Evolutionary conservation across 495 filamentous ascomycete genomes (phyloP).

Genomic region (Podospora bellae-mahoneyi): DNA sequence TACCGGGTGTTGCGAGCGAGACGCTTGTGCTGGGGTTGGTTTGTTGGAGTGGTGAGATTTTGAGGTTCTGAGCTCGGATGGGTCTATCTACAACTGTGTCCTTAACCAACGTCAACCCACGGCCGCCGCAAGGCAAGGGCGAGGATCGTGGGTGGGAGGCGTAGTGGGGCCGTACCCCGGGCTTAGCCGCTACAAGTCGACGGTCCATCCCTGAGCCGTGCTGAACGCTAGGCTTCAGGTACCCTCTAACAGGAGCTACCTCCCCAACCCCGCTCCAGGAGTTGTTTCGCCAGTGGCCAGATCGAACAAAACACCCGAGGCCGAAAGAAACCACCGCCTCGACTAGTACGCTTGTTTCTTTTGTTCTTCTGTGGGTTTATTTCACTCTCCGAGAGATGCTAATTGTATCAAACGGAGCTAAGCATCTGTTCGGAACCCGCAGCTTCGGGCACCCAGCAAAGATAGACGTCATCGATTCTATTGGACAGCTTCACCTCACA

Average conservation of each 20-base stretch:
- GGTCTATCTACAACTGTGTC: constrained; percentile 34
- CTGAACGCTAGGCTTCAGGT: constrained; percentile 5
- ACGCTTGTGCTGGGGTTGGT: neutral
- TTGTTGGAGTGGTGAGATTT: constrained; percentile 11
- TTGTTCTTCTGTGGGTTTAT: neutral
- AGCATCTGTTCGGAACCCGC: neutral
- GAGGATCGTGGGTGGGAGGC: constrained; percentile 13
- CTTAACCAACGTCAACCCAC: constrained; percentile 26
- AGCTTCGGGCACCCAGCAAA: neutral
- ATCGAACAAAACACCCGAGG: neutral
- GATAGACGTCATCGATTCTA: neutral
- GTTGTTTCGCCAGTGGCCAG: constrained; percentile 2
- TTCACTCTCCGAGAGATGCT: too few relatives aligned
- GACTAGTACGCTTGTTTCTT: neutral
- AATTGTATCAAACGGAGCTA: neutral
- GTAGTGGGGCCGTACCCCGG: constrained; percentile 18
- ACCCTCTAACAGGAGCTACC: constrained; percentile 7
- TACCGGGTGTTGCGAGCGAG: neutral
- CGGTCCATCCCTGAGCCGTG: neutral
- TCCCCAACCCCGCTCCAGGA: neutral
- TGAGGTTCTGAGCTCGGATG: constrained; percentile 23
- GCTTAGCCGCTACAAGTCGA: constrained; percentile 12
- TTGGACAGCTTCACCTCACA: too few relatives aligned
- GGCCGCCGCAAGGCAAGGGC: constrained; percentile 11
- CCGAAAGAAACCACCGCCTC: neutral